phyloP scores from a whole-genome alignment of 371 early-diverging fungal species.

The Rhizopus delemar region DNA sequence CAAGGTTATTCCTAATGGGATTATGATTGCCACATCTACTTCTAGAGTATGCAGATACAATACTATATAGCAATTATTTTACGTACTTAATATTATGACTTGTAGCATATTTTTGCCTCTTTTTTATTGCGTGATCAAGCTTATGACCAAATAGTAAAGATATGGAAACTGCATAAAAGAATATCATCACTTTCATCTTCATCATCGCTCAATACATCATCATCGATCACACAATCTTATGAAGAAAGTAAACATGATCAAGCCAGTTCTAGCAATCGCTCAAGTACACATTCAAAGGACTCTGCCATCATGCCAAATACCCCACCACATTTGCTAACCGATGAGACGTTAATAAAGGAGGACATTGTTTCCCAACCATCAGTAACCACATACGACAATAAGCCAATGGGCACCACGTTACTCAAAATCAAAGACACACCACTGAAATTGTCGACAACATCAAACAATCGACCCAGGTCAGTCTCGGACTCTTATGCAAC shows the following conservation, averaged over 20 bases:
- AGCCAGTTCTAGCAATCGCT: background rate
- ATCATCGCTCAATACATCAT: constrained; percentile 2
- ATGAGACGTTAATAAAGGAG: constrained; percentile 1
- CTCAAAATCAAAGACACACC: background rate
- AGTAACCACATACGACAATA: background rate
- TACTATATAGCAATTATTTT: background rate
- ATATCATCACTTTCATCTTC: constrained; percentile 10
- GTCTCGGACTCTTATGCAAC: constrained; percentile 17
- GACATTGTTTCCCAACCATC: background rate
- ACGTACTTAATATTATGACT: background rate
- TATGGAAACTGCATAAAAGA: constrained; percentile 58
- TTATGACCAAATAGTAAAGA: constrained; percentile 65
- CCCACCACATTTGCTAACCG: constrained; percentile 3
- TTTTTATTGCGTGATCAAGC: constrained; percentile 80
- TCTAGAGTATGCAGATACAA: constrained; percentile 45
- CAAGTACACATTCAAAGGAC: constrained; percentile 11
- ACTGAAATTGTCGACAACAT: background rate
- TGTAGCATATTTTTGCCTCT: constrained; percentile 75
- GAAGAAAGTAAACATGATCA: constrained; percentile 2
- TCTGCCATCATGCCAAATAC: constrained; percentile 15
- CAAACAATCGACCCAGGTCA: constrained; percentile 20
- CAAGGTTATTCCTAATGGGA: constrained; percentile 85
- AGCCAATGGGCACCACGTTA: background rate
- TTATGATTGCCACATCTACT: constrained; percentile 74
- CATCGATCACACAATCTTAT: background rate